Percentiles rank a stretch among this genome's conserved stretches.
These are phyloP conservation scores for Penicillium sp. DNA, from an alignment of 2,329 filamentous ascomycete genomes.

Conservation along the genomic window DNA sequence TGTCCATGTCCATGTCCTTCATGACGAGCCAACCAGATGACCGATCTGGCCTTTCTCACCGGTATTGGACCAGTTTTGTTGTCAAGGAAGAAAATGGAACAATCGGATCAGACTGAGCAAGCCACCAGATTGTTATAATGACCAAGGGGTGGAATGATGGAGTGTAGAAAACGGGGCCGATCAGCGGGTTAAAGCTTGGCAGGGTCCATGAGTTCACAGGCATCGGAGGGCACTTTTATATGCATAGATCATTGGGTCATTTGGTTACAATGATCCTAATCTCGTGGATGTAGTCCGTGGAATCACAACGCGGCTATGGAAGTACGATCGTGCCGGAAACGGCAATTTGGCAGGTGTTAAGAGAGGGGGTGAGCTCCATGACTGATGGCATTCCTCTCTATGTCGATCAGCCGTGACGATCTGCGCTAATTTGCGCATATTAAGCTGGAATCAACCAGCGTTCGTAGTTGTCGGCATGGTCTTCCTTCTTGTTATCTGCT, in stretches of 20 bases:
- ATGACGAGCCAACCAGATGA: conserved; percentile 6
- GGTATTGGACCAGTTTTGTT: not conserved
- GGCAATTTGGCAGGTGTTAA: conserved; percentile 3
- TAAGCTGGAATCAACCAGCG: conserved; percentile 11
- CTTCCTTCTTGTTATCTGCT: not conserved
- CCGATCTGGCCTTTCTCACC: not conserved
- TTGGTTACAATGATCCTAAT: not conserved
- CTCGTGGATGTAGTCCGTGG: not conserved
- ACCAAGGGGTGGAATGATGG: not conserved
- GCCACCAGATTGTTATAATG: conserved; percentile 6
- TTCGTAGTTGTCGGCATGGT: no score
- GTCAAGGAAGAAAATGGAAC: not conserved
- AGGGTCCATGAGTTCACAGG: not conserved
- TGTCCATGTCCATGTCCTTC: conserved; percentile 27
- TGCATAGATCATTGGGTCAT: not conserved
- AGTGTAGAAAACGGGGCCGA: conserved; percentile 5
- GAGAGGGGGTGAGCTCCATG: conserved; percentile 1
- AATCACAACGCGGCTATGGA: not conserved
- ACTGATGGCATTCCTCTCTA: conserved; percentile 10
- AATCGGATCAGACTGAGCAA: not conserved
- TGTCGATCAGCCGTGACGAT: conserved; percentile 18
- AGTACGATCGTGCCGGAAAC: conserved; percentile 20
- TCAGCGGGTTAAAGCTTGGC: conserved; percentile 6
- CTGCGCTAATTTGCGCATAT: conserved; percentile 37
- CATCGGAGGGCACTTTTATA: not conserved